phyloP scores from a whole-genome alignment of 805 yeast genomes.

The Candida namnaoensis region DNA sequence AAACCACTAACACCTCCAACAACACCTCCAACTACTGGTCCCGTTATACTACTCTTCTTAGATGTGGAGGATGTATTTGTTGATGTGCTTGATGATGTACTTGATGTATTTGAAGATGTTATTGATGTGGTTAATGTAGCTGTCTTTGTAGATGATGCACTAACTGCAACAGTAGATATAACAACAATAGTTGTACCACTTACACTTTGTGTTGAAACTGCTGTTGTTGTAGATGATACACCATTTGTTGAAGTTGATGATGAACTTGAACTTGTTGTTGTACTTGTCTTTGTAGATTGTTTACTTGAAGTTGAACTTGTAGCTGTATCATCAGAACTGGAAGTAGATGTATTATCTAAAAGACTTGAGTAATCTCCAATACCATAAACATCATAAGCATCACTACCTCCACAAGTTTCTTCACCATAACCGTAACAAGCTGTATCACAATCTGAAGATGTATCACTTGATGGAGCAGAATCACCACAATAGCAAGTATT shows the following conservation, averaged over 20 bases:
- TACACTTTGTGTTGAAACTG: slow-evolving; percentile 10
- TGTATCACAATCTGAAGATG: slow-evolving; percentile 24
- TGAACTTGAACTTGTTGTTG: slow-evolving; percentile 5
- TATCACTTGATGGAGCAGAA: slow-evolving; percentile 27
- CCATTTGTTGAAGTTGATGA: slow-evolving; percentile 15
- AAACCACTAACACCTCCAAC: slow-evolving; percentile 47
- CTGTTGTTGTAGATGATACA: slow-evolving; percentile 13
- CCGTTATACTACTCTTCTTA: slow-evolving; percentile 23
- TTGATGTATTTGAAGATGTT: slow-evolving; percentile 13
- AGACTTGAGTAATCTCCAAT: slow-evolving; percentile 13
- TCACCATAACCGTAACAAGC: slow-evolving; percentile 48
- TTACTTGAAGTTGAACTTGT: slow-evolving; percentile 4
- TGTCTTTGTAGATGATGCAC: slow-evolving; percentile 4
- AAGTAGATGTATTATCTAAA: neutral
- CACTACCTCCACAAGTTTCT: slow-evolving; percentile 58
- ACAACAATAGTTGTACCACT: slow-evolving; percentile 13
- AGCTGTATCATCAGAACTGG: neutral
- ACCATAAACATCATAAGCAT: slow-evolving; percentile 36
- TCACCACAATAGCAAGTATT: slow-evolving; percentile 53
- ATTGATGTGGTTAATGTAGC: slow-evolving; percentile 1
- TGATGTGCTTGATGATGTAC: slow-evolving; percentile 13
- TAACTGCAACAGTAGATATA: slow-evolving; percentile 11
- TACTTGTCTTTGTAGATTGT: slow-evolving; percentile 1
- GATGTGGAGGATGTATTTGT: slow-evolving; percentile 1
- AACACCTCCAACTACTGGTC: slow-evolving; percentile 58